Evolutionary conservation across 2,329 filamentous ascomycete genomes (phyloP).

Genomic region (Basipetospora sp.): DNA sequence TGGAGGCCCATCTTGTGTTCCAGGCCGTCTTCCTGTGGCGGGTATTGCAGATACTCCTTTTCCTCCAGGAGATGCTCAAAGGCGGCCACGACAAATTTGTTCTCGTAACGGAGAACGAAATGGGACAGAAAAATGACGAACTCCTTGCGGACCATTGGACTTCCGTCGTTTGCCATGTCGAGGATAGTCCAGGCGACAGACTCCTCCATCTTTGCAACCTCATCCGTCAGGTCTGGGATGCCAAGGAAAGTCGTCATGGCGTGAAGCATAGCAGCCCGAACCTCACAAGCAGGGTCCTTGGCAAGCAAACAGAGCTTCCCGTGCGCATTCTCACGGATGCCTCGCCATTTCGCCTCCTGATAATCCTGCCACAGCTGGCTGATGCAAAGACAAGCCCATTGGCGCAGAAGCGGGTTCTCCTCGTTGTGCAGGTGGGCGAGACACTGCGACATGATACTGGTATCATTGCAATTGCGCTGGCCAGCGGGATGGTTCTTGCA

Average conservation of each 20-base stretch:
- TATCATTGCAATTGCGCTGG: conserved; percentile 78
- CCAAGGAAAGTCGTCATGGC: conserved; percentile 88
- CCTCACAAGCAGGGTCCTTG: conserved; percentile 78
- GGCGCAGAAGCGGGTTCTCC: conserved; percentile 74
- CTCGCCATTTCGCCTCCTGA: conserved; percentile 86
- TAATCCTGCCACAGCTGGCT: conserved; percentile 89
- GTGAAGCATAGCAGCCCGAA: conserved; percentile 82
- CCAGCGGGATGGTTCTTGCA: conserved; percentile 90
- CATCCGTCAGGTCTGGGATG: conserved; percentile 80
- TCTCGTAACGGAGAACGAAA: conserved; percentile 79
- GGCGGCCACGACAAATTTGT: conserved; percentile 79
- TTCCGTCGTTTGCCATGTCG: conserved; percentile 86
- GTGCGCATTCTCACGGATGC: conserved; percentile 78
- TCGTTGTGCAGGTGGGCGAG: conserved; percentile 69
- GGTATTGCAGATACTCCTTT: conserved; percentile 48
- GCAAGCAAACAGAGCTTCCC: conserved; percentile 65
- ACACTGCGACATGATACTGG: conserved; percentile 80
- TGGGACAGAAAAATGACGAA: conserved; percentile 85
- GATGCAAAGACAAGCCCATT: conserved; percentile 91
- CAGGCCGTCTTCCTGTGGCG: conserved; percentile 39
- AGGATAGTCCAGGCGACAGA: conserved; percentile 77
- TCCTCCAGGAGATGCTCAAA: conserved; percentile 85
- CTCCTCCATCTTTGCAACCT: conserved; percentile 82
- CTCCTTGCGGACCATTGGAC: conserved; percentile 85
- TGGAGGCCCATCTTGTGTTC: conserved; percentile 49